phyloP scores from a whole-genome alignment of 768 basidiomycete species.

The Collybia sordida region DNA sequence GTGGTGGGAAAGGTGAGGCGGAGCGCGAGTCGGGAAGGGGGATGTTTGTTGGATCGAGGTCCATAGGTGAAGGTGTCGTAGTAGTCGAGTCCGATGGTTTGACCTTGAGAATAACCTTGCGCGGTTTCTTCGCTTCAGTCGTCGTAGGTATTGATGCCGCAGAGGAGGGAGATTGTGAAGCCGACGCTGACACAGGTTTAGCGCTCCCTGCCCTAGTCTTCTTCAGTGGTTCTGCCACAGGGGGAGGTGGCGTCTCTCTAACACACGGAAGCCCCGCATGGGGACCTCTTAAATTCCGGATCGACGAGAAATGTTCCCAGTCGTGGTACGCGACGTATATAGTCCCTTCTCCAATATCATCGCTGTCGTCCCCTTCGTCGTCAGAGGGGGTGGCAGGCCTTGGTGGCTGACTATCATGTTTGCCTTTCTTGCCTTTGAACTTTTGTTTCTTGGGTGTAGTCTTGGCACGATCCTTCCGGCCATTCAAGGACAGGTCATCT shows the following conservation, averaged over 20 bases:
- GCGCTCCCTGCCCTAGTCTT: slow-evolving; percentile 15
- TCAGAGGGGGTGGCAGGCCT: background rate
- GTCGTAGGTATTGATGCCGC: too few species aligned
- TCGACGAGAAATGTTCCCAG: slow-evolving; percentile 95
- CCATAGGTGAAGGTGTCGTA: slow-evolving; percentile 4
- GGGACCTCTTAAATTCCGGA: slow-evolving; percentile 83
- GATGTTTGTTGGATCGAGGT: slow-evolving; percentile 13
- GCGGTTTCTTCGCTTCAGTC: too few species aligned
- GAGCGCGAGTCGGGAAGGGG: slow-evolving; percentile 10
- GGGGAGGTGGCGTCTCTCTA: slow-evolving; percentile 43
- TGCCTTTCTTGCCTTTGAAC: slow-evolving; percentile 5
- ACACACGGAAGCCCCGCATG: slow-evolving; percentile 74
- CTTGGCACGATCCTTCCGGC: slow-evolving; percentile 3
- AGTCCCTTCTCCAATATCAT: slow-evolving; percentile 32
- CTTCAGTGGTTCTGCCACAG: slow-evolving; percentile 22
- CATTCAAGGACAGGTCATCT: too few species aligned
- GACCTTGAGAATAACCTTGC: too few species aligned
- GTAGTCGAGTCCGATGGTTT: too few species aligned
- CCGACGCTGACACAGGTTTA: background rate
- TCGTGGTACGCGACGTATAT: slow-evolving; percentile 94
- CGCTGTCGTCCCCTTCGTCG: slow-evolving; percentile 14
- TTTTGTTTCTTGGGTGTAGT: background rate
- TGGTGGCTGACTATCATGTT: slow-evolving; percentile 1
- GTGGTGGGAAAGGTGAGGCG: slow-evolving; percentile 10
- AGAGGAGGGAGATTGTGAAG: too few species aligned